Base-by-base conservation (phyloP, 1,139 yeast genomes). In the Saccharomyces hybrid region DNA sequence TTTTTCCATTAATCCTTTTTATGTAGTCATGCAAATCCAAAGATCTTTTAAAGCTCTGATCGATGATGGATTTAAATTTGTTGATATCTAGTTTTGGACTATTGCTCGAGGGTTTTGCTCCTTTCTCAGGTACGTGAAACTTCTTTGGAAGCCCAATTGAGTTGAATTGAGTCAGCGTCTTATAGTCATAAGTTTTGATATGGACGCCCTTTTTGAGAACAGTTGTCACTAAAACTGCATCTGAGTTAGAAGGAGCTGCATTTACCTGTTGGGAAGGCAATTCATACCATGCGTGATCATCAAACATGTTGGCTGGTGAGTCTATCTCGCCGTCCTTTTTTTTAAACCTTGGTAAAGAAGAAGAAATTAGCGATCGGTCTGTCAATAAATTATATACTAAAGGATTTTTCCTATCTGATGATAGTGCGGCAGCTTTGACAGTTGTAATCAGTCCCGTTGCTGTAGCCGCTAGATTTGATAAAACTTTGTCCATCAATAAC, bases 291-390 rank as follows among this genome's bases (percentile, higher is more conserved):
- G 19, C 19, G 19, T 19, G 19, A 19, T 19, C 19, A 19, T 19
- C 19, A 19, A 19, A 19, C 19, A 19, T 19, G 19, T 19, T 19
- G 19, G 19, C 19, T 19, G 19, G 19, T 19, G 19, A 19, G 19
- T 19, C 19, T 19, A 19, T 19, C 19, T 19, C 19, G 2, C 19
- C 19, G 19, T 19, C 19, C 19, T 19, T 19, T 19, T 77, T 75
- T 57, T 81, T 78, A n/a, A 83, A 75, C 46, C 88, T 83, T 0
- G 99, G 98, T 47, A 93, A 75, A 0, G 98, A 91, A 0, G 97
- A 89, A 0, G 97, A 89, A 14, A 93, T 84, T n/a, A 89, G 78
- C 0, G 98, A 90, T 54, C 98, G 75, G 68, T 93, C 98, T 0
- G 99, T 93, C 46, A 93, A 75, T 7, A 93, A 81, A 67, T 93